Evolutionary conservation across 73 alveolate species (phyloP).

Genomic region (Symbiodinium pilosum): DNA sequence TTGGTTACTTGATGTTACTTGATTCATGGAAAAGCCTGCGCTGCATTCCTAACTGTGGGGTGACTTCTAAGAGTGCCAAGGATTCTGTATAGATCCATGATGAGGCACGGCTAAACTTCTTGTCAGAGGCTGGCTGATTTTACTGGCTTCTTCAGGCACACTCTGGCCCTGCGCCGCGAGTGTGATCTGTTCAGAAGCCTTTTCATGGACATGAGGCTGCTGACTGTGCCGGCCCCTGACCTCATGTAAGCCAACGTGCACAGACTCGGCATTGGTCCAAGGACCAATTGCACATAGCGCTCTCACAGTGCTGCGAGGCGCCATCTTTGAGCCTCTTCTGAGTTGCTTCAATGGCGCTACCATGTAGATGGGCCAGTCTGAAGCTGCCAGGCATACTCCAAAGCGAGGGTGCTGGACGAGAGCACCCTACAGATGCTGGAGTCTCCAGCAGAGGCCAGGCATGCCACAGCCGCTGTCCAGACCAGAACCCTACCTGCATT

Average conservation of each 20-base stretch:
- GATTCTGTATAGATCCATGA: slow-evolving; percentile 69
- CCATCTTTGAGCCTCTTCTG: background rate
- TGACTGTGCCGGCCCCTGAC: background rate
- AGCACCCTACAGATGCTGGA: slow-evolving; percentile 34
- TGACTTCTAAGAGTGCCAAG: too few relatives aligned
- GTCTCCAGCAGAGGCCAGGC: background rate
- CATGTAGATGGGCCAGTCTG: too few relatives aligned
- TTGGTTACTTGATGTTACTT: too few relatives aligned
- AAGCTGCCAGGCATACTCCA: slow-evolving; percentile 39
- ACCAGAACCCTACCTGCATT: too few relatives aligned
- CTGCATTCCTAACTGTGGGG: too few relatives aligned
- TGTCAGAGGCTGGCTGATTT: background rate
- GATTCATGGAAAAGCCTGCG: too few relatives aligned
- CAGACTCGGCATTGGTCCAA: background rate
- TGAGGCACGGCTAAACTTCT: background rate
- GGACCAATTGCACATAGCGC: slow-evolving; percentile 66
- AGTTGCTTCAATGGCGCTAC: too few relatives aligned
- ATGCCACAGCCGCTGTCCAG: too few relatives aligned
- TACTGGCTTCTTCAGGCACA: slow-evolving; percentile 24
- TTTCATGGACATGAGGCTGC: slow-evolving; percentile 55
- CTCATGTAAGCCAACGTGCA: background rate
- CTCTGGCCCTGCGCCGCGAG: slow-evolving; percentile 72
- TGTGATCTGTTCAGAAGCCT: slow-evolving; percentile 62
- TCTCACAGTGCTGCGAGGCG: slow-evolving; percentile 87
- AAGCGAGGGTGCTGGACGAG: slow-evolving; percentile 63